phyloP scores from a whole-genome alignment of 495 filamentous ascomycete species.

The Aspergillus nanangensis region DNA sequence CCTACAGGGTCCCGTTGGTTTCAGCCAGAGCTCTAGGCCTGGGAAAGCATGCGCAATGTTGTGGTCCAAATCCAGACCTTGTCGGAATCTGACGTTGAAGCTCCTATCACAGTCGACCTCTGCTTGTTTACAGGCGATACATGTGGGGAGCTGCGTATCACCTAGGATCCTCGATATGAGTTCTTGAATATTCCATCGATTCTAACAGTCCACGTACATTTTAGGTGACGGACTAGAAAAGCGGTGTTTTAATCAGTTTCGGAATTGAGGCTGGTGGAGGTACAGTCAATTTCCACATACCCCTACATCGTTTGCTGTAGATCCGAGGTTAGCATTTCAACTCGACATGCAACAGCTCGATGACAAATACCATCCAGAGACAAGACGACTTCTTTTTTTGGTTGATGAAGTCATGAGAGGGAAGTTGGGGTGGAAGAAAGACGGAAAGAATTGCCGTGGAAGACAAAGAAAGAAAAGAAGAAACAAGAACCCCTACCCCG shows the following conservation, averaged over 20 bases:
- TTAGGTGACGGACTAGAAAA: constrained; percentile 20
- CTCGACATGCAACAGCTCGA: neutral
- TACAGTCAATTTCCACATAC: constrained; percentile 1
- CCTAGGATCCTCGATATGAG: constrained; percentile 7
- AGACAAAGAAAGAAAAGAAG: neutral
- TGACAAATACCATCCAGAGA: constrained; percentile 8
- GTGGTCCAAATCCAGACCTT: constrained; percentile 12
- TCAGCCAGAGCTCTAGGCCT: constrained; percentile 14
- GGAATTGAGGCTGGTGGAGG: neutral
- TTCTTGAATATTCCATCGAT: too few relatives aligned
- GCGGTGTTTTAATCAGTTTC: neutral
- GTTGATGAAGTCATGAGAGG: constrained; percentile 1
- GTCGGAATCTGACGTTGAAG: constrained; percentile 20
- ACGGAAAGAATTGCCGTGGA: constrained; percentile 12
- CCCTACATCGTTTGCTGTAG: constrained; percentile 8
- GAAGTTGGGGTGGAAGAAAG: neutral
- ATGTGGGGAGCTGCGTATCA: constrained; percentile 12
- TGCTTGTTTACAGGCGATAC: constrained; percentile 17
- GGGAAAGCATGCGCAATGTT: constrained; percentile 15
- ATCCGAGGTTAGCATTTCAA: neutral
- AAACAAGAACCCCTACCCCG: too few relatives aligned
- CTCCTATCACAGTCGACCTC: constrained; percentile 18
- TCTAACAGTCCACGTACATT: too few relatives aligned
- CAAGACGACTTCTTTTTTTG: constrained; percentile 6
- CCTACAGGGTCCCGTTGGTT: constrained; percentile 14